phyloP scores from a whole-genome alignment of 2,329 filamentous ascomycete genomes.

The Pseudofabraea citricarpa region DNA sequence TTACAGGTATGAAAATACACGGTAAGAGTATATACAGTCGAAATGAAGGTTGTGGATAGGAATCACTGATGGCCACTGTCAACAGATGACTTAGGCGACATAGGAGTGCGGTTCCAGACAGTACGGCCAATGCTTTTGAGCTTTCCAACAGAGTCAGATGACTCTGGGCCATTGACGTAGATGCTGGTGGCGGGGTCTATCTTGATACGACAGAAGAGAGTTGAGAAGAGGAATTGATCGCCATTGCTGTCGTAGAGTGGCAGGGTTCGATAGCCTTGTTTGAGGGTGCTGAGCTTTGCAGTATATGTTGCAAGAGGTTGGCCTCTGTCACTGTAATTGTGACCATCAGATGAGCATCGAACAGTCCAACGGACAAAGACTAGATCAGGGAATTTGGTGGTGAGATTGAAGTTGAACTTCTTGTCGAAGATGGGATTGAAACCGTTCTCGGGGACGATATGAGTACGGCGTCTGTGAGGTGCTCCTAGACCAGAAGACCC shows the following conservation, averaged over 20 bases:
- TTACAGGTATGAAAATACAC: conserved; percentile 17
- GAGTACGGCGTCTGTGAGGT: conserved; percentile 74
- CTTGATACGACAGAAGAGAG: conserved; percentile 84
- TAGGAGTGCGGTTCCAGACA: conserved; percentile 46
- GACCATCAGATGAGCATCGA: conserved; percentile 76
- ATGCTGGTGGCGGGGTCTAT: conserved; percentile 54
- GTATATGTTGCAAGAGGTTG: conserved; percentile 81
- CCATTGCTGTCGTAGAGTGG: conserved; percentile 85
- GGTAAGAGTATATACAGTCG: conserved; percentile 15
- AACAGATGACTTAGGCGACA: conserved; percentile 21
- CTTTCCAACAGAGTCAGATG: conserved; percentile 42
- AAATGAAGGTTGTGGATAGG: conserved; percentile 9
- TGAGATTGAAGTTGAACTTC: conserved; percentile 72
- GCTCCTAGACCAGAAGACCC: conserved; percentile 63
- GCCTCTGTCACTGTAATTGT: conserved; percentile 58
- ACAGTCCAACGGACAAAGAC: conserved; percentile 93
- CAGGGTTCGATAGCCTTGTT: conserved; percentile 88
- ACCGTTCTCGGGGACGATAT: conserved; percentile 79
- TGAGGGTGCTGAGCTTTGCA: conserved; percentile 83
- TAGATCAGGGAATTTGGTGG: conserved; percentile 90
- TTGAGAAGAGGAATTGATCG: conserved; percentile 92
- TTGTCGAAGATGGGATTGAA: conserved; percentile 89
- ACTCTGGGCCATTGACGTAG: conserved; percentile 45
- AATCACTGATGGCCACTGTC: conserved; percentile 15
- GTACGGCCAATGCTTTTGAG: conserved; percentile 52